Base-by-base conservation (phyloP, 1,139 yeast genomes). In the Yamadazyma songkhlaensis region DNA sequence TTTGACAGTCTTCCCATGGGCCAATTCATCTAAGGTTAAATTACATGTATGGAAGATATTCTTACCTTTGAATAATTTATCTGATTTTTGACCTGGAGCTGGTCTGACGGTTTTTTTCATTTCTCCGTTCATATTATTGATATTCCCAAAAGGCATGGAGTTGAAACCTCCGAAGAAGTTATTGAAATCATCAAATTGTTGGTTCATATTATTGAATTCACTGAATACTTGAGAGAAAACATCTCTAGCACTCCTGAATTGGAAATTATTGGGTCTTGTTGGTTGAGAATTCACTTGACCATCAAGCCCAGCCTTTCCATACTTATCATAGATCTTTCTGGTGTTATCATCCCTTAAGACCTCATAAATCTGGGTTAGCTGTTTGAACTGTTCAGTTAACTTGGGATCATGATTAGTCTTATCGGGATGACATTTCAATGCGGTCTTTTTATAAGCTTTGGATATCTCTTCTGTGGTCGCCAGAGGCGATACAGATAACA, bases 341-440 rank as follows among this genome's bases (percentile, higher is more conserved):
- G 53, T 46, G 11, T 48, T 53, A 4, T 47, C 44, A 41, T 71
- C 74, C 37, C 58, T 55, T 23, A 71, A 48, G 3, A 70, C 54
- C 48, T 69, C 75, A 45, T 70, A 71, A 2, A 76, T 75, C 34
- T 64, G 50, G 2, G 73, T 68, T 40, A 67, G 59, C 37, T 60
- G 70, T 49, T 71, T 71, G 49, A 71, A 71, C 46, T 56, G 59
- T 46, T 71, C 76, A 1, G 76, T 70, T 28, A 67, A 49, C 36
- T 56, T 61, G 1, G 72, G 71, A 43, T 71, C 61, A 43, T 66
- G 74, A 46, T 69, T 70, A 11, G 74, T 71, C 46, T 71, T 71
- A 47, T 71, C 77, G 1, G 77, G 77, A 44, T 71, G 77, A 42
- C 67, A 71, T 40, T 54, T 65, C 23, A 71, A 53, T 3, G 76